Base-by-base conservation (phyloP, 331 rosid species). In the Acacia pycnantha region DNA sequence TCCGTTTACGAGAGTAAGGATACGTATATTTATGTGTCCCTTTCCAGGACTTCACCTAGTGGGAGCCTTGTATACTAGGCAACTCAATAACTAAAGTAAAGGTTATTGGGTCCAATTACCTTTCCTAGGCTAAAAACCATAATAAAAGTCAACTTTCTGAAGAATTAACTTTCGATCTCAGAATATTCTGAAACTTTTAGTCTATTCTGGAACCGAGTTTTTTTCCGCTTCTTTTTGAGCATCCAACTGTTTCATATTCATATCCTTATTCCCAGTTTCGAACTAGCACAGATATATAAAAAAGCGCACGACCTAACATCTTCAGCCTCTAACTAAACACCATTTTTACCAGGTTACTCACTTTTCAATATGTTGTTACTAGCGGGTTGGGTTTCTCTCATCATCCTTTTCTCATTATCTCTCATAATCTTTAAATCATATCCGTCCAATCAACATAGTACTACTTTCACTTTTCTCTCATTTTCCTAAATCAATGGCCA, bases 61-160 rank as follows among this genome's bases (percentile, higher is more conserved):
- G 5, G 37, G 33, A 31, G 33, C 33, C 1, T 29, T 29, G 1
- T 29, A 48, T 27, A 65, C 66, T 18, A 65, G 53, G 33, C 41
- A 79, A 50, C 59, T 51, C 64, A 33, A 59, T 22, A 78, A 22
- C 58, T 16, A 81, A 31, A 50, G 58, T 72, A 77, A 41, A 59
- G 5, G 54, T 48, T 18, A 74, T 44, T 74, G 73, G 46, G 74
- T 26, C 56, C 27, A 58, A 79, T 78, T 68, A 56, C 53, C 77
- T 76, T 79, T 76, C 48, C 77, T 27, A 46, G 58, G 64, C 66
- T 59, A 51, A 68, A 69, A 76, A 50, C 50, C 51, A 61, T 70
- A 19, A 61, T 29, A 37, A 21, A 72, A 7, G 62, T 59, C 70
- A 70, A 27, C 66, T 70, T 61, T 41, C 50, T 41, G 46, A 37